Base-by-base conservation (phyloP, 768 basidiomycete genomes). In the Lepiota brunneoincarnata region DNA sequence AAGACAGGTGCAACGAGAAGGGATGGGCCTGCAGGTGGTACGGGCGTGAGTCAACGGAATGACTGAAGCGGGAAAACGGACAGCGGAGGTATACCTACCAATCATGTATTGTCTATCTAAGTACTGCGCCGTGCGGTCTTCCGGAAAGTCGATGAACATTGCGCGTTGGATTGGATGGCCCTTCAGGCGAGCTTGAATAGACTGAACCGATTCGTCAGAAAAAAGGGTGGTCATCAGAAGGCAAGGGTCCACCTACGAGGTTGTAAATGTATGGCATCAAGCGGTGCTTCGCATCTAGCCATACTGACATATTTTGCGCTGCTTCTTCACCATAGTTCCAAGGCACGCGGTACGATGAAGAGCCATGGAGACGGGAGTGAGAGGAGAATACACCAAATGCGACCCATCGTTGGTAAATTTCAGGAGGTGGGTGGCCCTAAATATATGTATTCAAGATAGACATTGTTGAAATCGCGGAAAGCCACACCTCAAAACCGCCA, bases 291-390 rank as follows among this genome's bases (percentile, higher is more conserved):
- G 76, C 74, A 51, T 83, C 77, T 41, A 88, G 69, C 65, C 85
- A 77, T 58, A 71, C 77, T 11, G 82, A 74, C 83, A 86, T 83
- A 62, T 75, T 78, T 56, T 75, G 75, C 5, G 83, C 83, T 5
- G 86, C 80, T n/a, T 80, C 83, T 66, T 84, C 84, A 11, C 87
- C 86, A 59, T 85, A 87, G 52, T 83, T 75, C 87, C 87, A 91
- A 1, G 87, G 88, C 2, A 91, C 86, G 9, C 88, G 82, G 63
- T 89, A 89, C 11, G 87, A 87, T 18, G 76, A 73, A 4, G 84
- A 86, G 2, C 87, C 87, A 57, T 91, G 88, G 40, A 91, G 67
- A 20, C 87, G 79, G 6, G 86, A 86, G 60, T 89, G 88, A 23
- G 86, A 85, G 2, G 86, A 88, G 71, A 89, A 89, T 26, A 89